Evolutionary conservation across 164 flowering plant genomes (phyloP), one percentile per base, ranked within the genome.

Genomic region (Umbilicus rupestris): DNA sequence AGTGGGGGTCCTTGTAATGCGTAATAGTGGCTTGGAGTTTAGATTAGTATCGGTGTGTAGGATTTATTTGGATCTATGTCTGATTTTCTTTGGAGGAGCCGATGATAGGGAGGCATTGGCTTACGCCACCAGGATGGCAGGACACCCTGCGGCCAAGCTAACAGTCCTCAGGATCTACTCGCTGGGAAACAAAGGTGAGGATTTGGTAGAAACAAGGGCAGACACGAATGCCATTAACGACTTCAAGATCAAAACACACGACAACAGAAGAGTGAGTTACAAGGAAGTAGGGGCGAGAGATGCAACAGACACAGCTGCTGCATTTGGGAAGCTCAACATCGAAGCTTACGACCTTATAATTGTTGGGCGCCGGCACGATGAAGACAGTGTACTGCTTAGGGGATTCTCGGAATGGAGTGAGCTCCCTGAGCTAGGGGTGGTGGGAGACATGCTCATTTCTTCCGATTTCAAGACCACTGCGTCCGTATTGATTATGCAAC

Each of bases 21-120:
- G 35, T 9, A 31, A 6, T 15, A 65, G 8, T 11, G 29, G n/a
- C 2, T 1, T 42, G 30, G 24, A 65, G 35, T 28, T n/a, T 17
- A 65, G 55, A 16, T 26, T 28, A 55, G 60, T 55, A 2, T 22
- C 49, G 16, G 20, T 31, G 12, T 19, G 57, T 29, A 24, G 37
- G 57, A 28, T 42, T 8, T 20, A 20, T 26, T 65, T 65, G 3
- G 31, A 45, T 14, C 22, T 65, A 26, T 65, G 67, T 6, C 70
- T 66, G 62, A 7, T 74, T 0, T 78, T 71, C 41, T 28, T 78
- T 1, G 79, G 82, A 14, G 82, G 77, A 1, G n/a, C 67, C 0
- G 79, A 79, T 41, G 79, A 79, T 19, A 66, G 71, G 15, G 82
- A 79, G 62, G 78, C 82, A 3, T 42, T 79, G 39, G 68, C 74